Evolutionary conservation across 2,329 filamentous ascomycete species (phyloP).

Genomic region (Shiraia sp.): DNA sequence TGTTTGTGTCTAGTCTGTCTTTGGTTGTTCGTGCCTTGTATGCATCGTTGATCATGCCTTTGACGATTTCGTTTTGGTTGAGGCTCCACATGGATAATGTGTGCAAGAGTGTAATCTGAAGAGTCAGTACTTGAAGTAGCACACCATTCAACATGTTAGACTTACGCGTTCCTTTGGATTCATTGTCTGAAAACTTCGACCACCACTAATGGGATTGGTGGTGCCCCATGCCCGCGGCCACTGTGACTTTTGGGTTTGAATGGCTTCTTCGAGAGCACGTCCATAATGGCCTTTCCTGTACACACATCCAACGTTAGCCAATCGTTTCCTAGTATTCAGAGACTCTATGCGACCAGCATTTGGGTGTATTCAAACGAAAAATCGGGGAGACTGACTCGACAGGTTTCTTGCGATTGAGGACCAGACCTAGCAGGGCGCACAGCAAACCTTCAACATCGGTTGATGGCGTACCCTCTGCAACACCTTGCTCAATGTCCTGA

Average conservation of each 20-base stretch:
- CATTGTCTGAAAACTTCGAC: slow-evolving; percentile 82
- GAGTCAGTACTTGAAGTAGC: slow-evolving; percentile 20
- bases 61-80: slow-evolving; percentile 82
- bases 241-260: slow-evolving; percentile 81
- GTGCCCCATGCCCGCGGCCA: slow-evolving; percentile 86
- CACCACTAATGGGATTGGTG: slow-evolving; percentile 80
- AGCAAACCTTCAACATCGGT: slow-evolving; percentile 85
- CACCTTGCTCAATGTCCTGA: slow-evolving; percentile 89
- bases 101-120: slow-evolving; percentile 78
- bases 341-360: slow-evolving; percentile 22
- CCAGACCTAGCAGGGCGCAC: slow-evolving; percentile 83
- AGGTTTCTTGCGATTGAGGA: slow-evolving; percentile 97
- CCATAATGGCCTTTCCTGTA: slow-evolving; percentile 86
- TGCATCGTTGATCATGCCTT: slow-evolving; percentile 78
- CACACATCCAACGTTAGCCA: slow-evolving; percentile 38
- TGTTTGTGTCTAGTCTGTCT: slow-evolving; percentile 78
- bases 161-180: slow-evolving; percentile 76
- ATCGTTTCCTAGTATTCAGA: not conserved
- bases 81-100: slow-evolving; percentile 87
- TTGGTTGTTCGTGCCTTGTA: slow-evolving; percentile 71
- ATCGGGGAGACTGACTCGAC: slow-evolving; percentile 75
- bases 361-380: slow-evolving; percentile 7
- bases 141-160: slow-evolving; percentile 2
- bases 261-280: slow-evolving; percentile 90
- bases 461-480: slow-evolving; percentile 76